These are phyloP conservation scores for Tuber aestivum DNA, from an alignment of 495 filamentous ascomycete species.

Conservation along the genomic window DNA sequence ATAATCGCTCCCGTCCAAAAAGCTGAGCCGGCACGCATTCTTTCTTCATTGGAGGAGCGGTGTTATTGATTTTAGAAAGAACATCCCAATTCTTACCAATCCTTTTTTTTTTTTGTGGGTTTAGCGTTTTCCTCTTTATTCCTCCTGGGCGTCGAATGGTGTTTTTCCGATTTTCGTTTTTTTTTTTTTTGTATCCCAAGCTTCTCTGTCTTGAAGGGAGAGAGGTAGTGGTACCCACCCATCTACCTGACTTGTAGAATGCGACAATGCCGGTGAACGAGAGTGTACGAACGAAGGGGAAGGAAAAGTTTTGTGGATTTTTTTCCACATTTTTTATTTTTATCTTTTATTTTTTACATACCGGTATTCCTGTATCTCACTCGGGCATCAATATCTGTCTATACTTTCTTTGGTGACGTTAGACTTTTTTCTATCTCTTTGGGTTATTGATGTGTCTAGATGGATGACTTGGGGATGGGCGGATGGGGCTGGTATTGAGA, in stretches of 20 bases:
- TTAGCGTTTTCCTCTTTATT: slow-evolving; percentile 7
- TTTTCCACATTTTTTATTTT: slow-evolving; percentile 1
- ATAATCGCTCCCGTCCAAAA: background rate
- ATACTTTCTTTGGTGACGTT: slow-evolving; percentile 9
- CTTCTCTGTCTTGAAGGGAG: background rate
- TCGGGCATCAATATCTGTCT: slow-evolving; percentile 5
- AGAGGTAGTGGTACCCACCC: background rate
- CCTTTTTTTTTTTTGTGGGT: background rate
- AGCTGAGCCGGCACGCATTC: background rate
- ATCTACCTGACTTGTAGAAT: background rate
- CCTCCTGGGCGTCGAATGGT: background rate
- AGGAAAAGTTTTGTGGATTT: background rate
- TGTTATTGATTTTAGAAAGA: background rate
- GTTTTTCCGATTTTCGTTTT: slow-evolving; percentile 2
- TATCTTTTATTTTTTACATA: too few species aligned
- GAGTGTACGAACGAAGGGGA: background rate
- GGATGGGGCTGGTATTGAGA: background rate
- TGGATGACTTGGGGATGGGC: background rate
- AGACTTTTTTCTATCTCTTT: slow-evolving; percentile 6
- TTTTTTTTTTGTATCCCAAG: background rate
- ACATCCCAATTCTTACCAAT: background rate
- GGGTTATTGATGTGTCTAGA: slow-evolving; percentile 10
- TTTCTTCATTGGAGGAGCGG: slow-evolving; percentile 2
- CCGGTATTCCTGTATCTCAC: too few species aligned
- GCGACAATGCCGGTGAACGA: background rate